Base-by-base conservation (phyloP, 2,329 filamentous ascomycete species). In the Penicillium vulpinum region DNA sequence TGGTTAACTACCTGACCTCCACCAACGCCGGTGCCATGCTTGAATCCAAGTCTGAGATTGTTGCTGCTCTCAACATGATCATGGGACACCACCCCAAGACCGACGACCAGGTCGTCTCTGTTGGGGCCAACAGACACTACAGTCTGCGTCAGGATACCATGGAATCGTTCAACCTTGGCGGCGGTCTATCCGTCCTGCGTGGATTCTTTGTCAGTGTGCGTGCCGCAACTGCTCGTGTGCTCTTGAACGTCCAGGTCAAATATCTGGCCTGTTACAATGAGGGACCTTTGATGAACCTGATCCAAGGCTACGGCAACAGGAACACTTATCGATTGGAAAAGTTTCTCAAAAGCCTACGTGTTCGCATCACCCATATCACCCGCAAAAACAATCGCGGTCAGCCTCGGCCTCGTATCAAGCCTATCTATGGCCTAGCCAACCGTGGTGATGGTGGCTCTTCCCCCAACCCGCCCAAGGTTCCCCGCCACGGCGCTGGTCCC, bases 131-230 rank as follows among this genome's bases (percentile, higher is more conserved):
- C 67, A 81, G 80, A 43, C 80, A 81, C 54, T 86, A 81, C 60
- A 76, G 78, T 0, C 65, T 80, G 40, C 54, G 70, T 13, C 68
- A 62, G 0, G 66, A 64, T 4, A 60, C 63, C 4, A 58, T 64
- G 7, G 74, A 81, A 46, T 60, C 54, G 0, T 65, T 67, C 3
- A 65, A 76, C 29, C 75, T 88, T 2, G 78, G 77, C 3, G 74
- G 68, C 11, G 84, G 84, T 1, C 73, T 88, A 0, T 75, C 82
- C 46, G 84, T 84, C 0, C 69, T 86, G 4, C 78, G 85, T 40
- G 86, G 86, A 0, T 88, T 83, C 70, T 88, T 83, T 65, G 76
- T 84, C 11, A 87, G 84, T 64, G 81, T 85, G 29, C 82, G 86
- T 5, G 80, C 83, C 2, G 81, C 83, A 3, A 82, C 83, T 15